Conservation (phyloP, 192 early-diverging fungal genomes). For the Coemansia sp. region DNA sequence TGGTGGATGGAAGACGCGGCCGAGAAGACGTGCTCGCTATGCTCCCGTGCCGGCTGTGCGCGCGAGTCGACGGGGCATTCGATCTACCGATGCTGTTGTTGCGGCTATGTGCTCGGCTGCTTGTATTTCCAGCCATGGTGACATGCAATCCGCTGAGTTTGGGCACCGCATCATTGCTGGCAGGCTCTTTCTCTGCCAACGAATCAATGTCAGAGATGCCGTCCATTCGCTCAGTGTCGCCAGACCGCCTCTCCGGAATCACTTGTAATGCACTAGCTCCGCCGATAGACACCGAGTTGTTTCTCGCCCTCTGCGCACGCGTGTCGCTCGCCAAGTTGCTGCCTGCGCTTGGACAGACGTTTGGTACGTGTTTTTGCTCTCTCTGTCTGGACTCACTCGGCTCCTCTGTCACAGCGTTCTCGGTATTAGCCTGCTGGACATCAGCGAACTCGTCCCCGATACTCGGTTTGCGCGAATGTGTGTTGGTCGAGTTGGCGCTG, state of each 20-base stretch:
- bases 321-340: neutral
- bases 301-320: constrained; percentile 15
- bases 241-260: constrained; percentile 27
- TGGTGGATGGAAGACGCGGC: neutral
- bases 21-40: constrained; percentile 16
- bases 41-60: constrained; percentile 47
- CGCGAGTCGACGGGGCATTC: constrained; percentile 19
- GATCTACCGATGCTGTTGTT: constrained; percentile 24
- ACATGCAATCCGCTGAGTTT: neutral
- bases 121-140: neutral
- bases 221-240: constrained; percentile 6
- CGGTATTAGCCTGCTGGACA: neutral
- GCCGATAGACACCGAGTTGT: constrained; percentile 33
- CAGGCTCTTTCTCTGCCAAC: neutral
- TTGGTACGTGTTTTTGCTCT: neutral
- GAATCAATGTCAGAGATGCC: neutral
- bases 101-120: constrained; percentile 27
- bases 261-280: constrained; percentile 17
- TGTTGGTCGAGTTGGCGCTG: constrained; percentile 44
- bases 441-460: constrained; percentile 12
- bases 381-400: neutral
- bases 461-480: constrained; percentile 48
- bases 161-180: neutral
- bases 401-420: neutral
- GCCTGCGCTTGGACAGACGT: neutral